Percentiles rank a stretch among this genome's conserved stretches.
Evolutionary conservation across 179 eudicot genomes (phyloP).

Genomic region (Carnegiea gigantea): DNA sequence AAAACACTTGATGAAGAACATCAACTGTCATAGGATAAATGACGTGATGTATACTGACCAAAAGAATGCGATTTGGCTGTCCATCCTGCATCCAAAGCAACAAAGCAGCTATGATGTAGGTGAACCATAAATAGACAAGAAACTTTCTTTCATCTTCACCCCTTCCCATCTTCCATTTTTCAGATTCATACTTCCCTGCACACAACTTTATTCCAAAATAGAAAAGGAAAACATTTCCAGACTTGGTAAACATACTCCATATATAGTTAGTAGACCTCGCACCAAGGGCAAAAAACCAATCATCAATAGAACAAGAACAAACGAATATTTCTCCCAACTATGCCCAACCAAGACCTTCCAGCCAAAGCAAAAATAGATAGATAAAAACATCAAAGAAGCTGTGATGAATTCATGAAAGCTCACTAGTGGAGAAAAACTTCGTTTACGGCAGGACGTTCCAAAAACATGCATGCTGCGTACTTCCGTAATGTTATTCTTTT

Average conservation of each 20-base stretch:
- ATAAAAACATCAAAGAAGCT: neutral
- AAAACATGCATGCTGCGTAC: neutral
- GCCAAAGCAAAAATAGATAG: neutral
- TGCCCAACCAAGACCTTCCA: neutral
- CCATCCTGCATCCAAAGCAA: constrained; percentile 41
- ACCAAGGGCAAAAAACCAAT: neutral
- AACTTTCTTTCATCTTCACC: neutral
- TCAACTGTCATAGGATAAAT: constrained; percentile 87
- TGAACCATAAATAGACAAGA: constrained; percentile 14
- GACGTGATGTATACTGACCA: constrained; percentile 83
- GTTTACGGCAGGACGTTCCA: neutral
- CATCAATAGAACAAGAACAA: neutral
- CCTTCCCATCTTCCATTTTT: neutral
- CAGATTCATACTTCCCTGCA: neutral
- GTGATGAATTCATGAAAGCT: neutral
- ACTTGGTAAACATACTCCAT: neutral
- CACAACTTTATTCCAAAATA: neutral
- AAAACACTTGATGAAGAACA: constrained; percentile 88
- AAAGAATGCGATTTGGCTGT: constrained; percentile 85
- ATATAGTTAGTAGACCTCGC: neutral
- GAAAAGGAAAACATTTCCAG: neutral
- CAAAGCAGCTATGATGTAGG: neutral
- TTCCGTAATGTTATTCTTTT: no score
- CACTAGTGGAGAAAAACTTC: neutral
- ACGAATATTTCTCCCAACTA: neutral